Conservation (phyloP, 73 alveolate species). For the Paramecium caudatum region DNA sequence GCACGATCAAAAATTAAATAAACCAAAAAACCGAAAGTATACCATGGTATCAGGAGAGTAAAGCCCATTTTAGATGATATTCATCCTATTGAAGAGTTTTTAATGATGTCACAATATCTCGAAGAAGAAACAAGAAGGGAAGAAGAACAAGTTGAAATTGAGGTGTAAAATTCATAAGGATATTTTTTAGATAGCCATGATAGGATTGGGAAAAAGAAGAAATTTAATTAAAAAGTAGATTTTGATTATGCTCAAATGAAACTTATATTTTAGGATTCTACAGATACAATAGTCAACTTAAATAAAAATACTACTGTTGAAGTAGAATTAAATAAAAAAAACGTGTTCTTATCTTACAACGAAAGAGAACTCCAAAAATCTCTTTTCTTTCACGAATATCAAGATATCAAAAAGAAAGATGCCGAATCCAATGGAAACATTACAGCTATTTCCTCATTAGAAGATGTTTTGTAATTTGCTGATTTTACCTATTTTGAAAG, state of each 20-base stretch:
- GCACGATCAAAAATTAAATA: neutral
- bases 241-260: neutral
- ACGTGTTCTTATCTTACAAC: neutral
- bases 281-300: neutral
- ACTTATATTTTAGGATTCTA: neutral
- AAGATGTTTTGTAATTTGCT: slow-evolving; percentile 1
- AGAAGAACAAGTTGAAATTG: neutral
- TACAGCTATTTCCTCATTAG: neutral
- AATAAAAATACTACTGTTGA: slow-evolving; percentile 2
- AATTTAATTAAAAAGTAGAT: neutral
- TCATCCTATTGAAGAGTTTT: slow-evolving; percentile 18
- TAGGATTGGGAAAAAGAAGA: neutral
- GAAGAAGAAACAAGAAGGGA: slow-evolving; percentile 11
- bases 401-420: slow-evolving; percentile 6
- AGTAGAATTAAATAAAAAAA: neutral
- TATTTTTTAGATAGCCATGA: neutral
- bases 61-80: slow-evolving; percentile 52
- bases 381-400: slow-evolving; percentile 32
- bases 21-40: neutral
- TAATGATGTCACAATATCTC: neutral
- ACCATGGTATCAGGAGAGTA: neutral
- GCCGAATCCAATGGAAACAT: neutral
- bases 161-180: neutral
- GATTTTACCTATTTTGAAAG: slow-evolving; percentile 48
- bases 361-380: slow-evolving; percentile 15